These are phyloP conservation scores for Debaryomyces tyrocola DNA, from an alignment of 805 yeast species.

Conservation along the genomic window DNA sequence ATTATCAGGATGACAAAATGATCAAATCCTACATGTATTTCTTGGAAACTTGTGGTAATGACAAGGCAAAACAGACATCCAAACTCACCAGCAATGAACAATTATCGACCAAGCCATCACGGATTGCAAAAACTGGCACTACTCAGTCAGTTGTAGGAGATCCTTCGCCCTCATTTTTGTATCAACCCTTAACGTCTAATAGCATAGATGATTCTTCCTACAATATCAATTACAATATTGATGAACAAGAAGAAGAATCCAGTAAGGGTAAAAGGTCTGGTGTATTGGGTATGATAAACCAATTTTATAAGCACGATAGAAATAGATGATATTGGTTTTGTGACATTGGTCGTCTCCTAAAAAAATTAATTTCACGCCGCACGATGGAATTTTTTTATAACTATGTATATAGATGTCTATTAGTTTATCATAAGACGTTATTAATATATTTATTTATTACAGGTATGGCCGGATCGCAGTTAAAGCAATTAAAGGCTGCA, in stretches of 20 bases:
- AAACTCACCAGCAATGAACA: background rate
- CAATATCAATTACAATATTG: constrained; percentile 27
- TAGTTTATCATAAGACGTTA: background rate
- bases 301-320: constrained; percentile 61
- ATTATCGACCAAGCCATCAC: constrained; percentile 1
- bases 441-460: background rate
- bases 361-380: constrained; percentile 10
- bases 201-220: constrained; percentile 23
- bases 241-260: constrained; percentile 32
- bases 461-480: constrained; percentile 81
- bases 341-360: background rate
- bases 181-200: constrained; percentile 1
- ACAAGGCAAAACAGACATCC: constrained; percentile 7
- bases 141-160: constrained; percentile 6
- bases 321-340: constrained; percentile 16
- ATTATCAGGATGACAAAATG: constrained; percentile 80
- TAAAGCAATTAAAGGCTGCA: constrained; percentile 77
- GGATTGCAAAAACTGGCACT: background rate
- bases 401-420: too few relatives aligned
- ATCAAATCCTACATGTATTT: constrained; percentile 86
- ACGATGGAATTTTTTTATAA: constrained; percentile 11
- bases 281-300: constrained; percentile 78
- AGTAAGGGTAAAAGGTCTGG: constrained; percentile 44
- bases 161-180: constrained; percentile 17
- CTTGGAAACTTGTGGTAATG: constrained; percentile 70